Evolutionary conservation across 306 rosid genomes (phyloP).

Genomic region (Aeschynomene evenia): DNA sequence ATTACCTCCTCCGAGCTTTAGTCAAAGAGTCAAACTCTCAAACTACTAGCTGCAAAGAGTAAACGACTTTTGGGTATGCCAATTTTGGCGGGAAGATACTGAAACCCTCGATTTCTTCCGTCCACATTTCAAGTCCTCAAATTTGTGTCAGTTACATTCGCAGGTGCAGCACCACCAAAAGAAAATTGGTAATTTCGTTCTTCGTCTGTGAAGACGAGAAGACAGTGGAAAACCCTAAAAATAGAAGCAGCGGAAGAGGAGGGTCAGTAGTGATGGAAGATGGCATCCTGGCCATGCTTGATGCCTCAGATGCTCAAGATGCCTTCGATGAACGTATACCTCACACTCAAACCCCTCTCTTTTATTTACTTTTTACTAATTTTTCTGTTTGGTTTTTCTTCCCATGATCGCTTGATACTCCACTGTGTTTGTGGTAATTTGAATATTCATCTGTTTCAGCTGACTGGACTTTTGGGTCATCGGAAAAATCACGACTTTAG

Average conservation of each 20-base stretch:
- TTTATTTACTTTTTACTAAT: too few species aligned
- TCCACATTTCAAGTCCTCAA: neutral
- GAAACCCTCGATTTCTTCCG: neutral
- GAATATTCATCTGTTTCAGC: neutral
- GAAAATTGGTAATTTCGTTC: neutral
- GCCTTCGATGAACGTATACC: conserved; percentile 66
- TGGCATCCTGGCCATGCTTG: conserved; percentile 69
- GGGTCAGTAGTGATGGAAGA: conserved; percentile 42
- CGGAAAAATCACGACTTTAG: neutral
- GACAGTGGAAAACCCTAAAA: conserved; percentile 47
- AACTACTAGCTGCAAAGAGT: neutral
- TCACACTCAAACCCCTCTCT: neutral
- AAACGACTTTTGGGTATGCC: neutral
- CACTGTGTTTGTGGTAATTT: neutral
- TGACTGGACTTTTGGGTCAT: neutral
- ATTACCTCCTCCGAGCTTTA: too few species aligned
- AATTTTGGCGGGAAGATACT: conserved; percentile 29
- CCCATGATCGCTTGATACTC: neutral
- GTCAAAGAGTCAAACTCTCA: too few species aligned
- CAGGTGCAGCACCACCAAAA: neutral
- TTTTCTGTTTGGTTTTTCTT: conserved; percentile 16
- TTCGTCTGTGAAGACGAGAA: neutral
- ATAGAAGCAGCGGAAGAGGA: conserved; percentile 9
- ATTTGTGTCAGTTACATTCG: neutral
- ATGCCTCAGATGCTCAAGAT: conserved; percentile 58